Percentiles rank a stretch among this genome's conserved stretches.
Conservation (phyloP, 108 stramenopile species). For the Asterionellopsis glacialis region DNA sequence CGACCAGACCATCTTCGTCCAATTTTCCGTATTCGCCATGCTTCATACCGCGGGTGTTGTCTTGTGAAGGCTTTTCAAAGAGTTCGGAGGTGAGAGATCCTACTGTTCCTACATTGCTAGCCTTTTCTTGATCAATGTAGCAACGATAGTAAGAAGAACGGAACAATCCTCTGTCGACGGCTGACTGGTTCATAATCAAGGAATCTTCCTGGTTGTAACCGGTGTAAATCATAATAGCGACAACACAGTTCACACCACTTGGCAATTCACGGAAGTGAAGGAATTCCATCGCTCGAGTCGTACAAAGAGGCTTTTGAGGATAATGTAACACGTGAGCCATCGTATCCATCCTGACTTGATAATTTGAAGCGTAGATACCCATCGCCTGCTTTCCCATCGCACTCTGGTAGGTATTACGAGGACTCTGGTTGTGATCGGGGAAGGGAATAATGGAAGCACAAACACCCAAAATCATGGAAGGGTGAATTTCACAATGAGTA, state of each 20-base stretch:
- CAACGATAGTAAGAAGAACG: slow-evolving; percentile 94
- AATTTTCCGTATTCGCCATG: slow-evolving; percentile 97
- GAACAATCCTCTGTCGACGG: slow-evolving; percentile 98
- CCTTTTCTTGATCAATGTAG: slow-evolving; percentile 91
- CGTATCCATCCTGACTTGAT: slow-evolving; percentile 98
- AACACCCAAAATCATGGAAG: slow-evolving; percentile 94
- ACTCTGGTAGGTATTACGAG: slow-evolving; percentile 98
- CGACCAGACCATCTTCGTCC: slow-evolving; percentile 96
- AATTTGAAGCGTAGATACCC: slow-evolving; percentile 97
- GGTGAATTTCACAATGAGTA: slow-evolving; percentile 99
- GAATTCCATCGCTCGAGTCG: slow-evolving; percentile 97
- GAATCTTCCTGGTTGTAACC: slow-evolving; percentile 99
- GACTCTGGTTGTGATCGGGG: slow-evolving; percentile 99
- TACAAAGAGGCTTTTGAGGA: slow-evolving; percentile 98
- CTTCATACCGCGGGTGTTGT: slow-evolving; percentile 83
- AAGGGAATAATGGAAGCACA: slow-evolving; percentile 98
- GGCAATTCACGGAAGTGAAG: slow-evolving; percentile 98
- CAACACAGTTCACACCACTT: slow-evolving; percentile 95
- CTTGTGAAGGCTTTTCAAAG: slow-evolving; percentile 87
- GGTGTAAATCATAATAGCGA: slow-evolving; percentile 98
- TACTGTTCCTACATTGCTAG: slow-evolving; percentile 66
- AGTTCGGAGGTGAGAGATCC: slow-evolving; percentile 81
- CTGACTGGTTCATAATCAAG: slow-evolving; percentile 97
- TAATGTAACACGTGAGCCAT: slow-evolving; percentile 99
- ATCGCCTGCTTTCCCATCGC: slow-evolving; percentile 94